These are phyloP conservation scores for Puccinia polysora DNA, from an alignment of 1,284 basidiomycete genomes.

Conservation along the genomic window DNA sequence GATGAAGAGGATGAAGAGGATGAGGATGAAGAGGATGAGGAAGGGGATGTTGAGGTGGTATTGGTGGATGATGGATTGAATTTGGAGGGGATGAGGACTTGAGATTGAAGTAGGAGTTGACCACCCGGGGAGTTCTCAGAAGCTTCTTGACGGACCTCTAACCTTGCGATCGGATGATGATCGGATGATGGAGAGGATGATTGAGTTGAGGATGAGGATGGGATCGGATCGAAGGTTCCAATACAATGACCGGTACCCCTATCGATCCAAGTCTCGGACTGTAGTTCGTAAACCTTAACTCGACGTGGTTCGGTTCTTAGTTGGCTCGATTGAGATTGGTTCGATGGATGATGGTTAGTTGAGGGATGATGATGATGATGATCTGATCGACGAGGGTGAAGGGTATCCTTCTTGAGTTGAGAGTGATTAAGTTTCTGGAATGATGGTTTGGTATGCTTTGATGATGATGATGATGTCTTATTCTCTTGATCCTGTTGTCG, in stretches of 20 bases:
- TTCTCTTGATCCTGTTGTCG: too few relatives aligned
- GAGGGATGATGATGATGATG: too few relatives aligned
- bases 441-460: too few relatives aligned
- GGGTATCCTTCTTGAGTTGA: too few relatives aligned
- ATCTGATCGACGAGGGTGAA: too few relatives aligned
- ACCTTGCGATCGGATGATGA: slow-evolving; percentile 14
- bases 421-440: too few relatives aligned
- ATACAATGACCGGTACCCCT: slow-evolving; percentile 89
- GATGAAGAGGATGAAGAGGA: slow-evolving; percentile 31
- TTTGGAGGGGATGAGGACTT: slow-evolving; percentile 24
- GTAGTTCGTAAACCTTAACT: slow-evolving; percentile 79
- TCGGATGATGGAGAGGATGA: neutral
- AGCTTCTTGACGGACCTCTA: slow-evolving; percentile 38
- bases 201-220: slow-evolving; percentile 6
- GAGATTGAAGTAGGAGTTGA: slow-evolving; percentile 35
- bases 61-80: slow-evolving; percentile 1
- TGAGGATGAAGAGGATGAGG: slow-evolving; percentile 35
- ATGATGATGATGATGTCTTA: too few relatives aligned
- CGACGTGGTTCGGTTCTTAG: slow-evolving; percentile 44
- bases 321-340: too few relatives aligned
- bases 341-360: too few relatives aligned
- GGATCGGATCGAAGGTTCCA: slow-evolving; percentile 60
- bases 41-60: neutral
- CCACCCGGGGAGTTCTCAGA: slow-evolving; percentile 13
- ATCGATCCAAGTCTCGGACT: slow-evolving; percentile 82